phyloP scores from a whole-genome alignment of 805 yeast genomes.

The Yarrowia sp. region DNA sequence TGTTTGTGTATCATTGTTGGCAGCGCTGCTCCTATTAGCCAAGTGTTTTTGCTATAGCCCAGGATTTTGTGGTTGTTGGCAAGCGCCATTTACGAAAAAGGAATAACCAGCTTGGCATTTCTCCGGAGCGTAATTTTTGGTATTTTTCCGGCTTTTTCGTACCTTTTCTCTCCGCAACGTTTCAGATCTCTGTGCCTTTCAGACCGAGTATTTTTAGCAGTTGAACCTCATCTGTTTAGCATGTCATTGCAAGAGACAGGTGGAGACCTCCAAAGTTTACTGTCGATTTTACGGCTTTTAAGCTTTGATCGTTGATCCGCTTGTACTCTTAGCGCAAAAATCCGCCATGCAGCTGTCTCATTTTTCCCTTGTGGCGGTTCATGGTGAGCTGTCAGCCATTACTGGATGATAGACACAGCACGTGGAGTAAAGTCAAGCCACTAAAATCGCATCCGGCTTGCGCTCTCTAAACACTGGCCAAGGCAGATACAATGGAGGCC shows the following conservation, averaged over 20 bases:
- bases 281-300: not conserved
- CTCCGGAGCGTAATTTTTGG: too few species aligned
- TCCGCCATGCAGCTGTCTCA: not conserved
- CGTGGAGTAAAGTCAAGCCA: not conserved
- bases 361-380: not conserved
- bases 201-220: not conserved
- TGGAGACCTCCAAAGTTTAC: constrained; percentile 8
- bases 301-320: not conserved
- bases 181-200: not conserved
- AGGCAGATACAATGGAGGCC: too few species aligned
- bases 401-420: not conserved
- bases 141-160: too few species aligned
- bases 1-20: not conserved
- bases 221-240: not conserved
- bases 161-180: not conserved
- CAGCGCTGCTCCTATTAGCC: too few species aligned
- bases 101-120: too few species aligned
- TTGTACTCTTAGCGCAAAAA: not conserved
- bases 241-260: not conserved
- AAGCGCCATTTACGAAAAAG: too few species aligned
- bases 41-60: not conserved
- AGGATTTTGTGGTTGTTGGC: not conserved
- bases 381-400: not conserved
- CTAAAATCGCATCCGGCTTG: too few species aligned
- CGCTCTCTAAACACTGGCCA: too few species aligned